Base-by-base conservation (phyloP, 2,329 filamentous ascomycete species). In the Onygenales sp. region DNA sequence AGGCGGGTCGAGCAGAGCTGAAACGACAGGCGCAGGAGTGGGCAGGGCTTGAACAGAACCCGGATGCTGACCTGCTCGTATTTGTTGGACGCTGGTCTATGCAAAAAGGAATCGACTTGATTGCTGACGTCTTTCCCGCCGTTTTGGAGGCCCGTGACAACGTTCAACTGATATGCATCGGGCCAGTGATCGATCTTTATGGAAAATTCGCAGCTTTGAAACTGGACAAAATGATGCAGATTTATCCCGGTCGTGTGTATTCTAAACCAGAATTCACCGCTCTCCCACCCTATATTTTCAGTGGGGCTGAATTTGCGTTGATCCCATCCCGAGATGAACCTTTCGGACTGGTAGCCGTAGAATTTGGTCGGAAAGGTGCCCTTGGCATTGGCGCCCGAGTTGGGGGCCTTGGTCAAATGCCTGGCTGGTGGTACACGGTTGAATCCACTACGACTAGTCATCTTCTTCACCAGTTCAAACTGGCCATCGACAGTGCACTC, bases 401-500 rank as follows among this genome's bases (percentile, higher is more conserved):
- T 39, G 83, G 83, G 59, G 83, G 83, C 52, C 73, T 86, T 21
- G 82, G 83, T n/a, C 80, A 84, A 62, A 85, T 86, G 82, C 83
- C 83, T 17, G 83, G 83, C 27, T 85, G 82, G 78, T 86, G 83
- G 83, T 86, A 80, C 64, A 85, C 83, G 0, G 79, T 86, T 53
- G 83, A 86, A 64, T 84, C 81, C 0, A 82, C 77, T 5, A 80
- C 80, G 1, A 83, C 82, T 0, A 76, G 76, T 43, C 83, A 86
- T 69, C 68, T 85, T 43, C 72, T 85, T 52, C 77, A 80, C 45
- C 83, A 86, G 63, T 85, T 86, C 72, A 82, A 80, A 64, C 73
- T 76, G 58, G 80, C 83, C 10, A 85, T 86, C 57, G 70, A 79
- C n/a, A 75, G 75, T 50, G 83, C 83, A 1, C 65, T 86, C 52